Evolutionary conservation across 306 rosid genomes (phyloP).

Genomic region (Acacia confusa): DNA sequence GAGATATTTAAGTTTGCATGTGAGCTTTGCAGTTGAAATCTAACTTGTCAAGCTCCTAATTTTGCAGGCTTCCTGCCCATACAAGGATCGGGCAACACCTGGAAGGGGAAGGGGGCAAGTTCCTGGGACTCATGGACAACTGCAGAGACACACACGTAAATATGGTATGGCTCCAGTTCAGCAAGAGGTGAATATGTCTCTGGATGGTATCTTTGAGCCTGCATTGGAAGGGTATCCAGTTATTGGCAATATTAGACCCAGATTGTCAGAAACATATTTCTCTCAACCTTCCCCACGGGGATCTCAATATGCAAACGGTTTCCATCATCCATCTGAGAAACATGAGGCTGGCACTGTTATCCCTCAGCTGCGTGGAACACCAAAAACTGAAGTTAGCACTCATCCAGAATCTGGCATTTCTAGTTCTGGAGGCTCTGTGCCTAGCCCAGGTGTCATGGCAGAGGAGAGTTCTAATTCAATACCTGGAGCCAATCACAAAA

Average conservation of each 20-base stretch:
- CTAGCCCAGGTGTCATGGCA: conserved; percentile 31
- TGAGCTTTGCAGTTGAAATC: conserved; percentile 17
- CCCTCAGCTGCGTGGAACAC: conserved; percentile 46
- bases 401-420: conserved; percentile 39
- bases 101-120: conserved; percentile 60
- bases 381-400: conserved; percentile 41
- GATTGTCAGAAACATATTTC: conserved; percentile 47
- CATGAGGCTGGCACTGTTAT: conserved; percentile 47
- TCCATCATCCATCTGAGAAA: conserved; percentile 45
- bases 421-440: conserved; percentile 33
- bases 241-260: conserved; percentile 42
- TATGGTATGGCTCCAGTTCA: conserved; percentile 45
- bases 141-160: conserved; percentile 39
- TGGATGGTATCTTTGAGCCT: conserved; percentile 45
- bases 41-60: conserved; percentile 36
- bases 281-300: conserved; percentile 44
- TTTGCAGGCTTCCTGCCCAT: conserved; percentile 55
- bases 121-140: conserved; percentile 42
- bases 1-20: conserved; percentile 8
- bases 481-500: conserved; percentile 40
- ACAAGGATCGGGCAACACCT: conserved; percentile 45
- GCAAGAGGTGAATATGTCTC: conserved; percentile 40
- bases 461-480: conserved; percentile 34
- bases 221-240: conserved; percentile 56
- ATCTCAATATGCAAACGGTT: conserved; percentile 41